Base-by-base conservation (phyloP, 2,329 filamentous ascomycete species). In the Huntiella bhutanensis region DNA sequence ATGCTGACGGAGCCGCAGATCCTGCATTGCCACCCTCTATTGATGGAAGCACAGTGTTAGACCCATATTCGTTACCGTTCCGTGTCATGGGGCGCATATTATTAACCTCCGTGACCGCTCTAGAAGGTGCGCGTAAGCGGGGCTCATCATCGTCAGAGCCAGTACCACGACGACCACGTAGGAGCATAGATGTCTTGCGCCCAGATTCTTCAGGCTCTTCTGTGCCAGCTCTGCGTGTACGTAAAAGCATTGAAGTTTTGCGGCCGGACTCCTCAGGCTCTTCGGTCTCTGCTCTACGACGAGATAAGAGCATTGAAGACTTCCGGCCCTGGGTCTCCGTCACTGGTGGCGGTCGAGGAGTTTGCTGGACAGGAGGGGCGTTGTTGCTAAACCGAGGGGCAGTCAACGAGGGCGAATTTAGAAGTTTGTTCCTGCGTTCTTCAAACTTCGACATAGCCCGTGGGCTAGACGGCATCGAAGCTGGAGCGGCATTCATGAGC, bases 81-180 rank as follows among this genome's bases (percentile, higher is more conserved):
- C 58, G 51, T 13, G 51, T 54, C 13, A 57, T 46, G 51, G 54
- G 48, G 54, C 55, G 51, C 53, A 61, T 50, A 52, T 59, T 55
- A 22, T 62, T 66, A 45, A 69, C 64, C 49, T 80, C 75, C 1
- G 73, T 77, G 33, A 64, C 60, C 3, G 73, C 73, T 17, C 76
- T 65, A 3, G 75, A 77, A 1, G 73, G 72, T 2, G 69, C 64
- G n/a, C 70, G 67, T 51, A 70, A 66, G 32, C 65, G 62, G n/a
- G 56, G 50, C 34, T 40, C 45, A 28, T 50, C 41, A 15, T 70
- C 67, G 1, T 72, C 68, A 8, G 70, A 67, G 28, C 65, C 56
- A 33, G 68, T 67, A 10, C 60, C 62, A 34, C 69, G 63, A 17
- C 70, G 64, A 36, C 59, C 60, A 43, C 69, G 66, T 12, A 66